Percentiles rank a stretch among this genome's conserved stretches.
Evolutionary conservation across 2,329 filamentous ascomycete species (phyloP).

Genomic region (Calonectria pauciramosa): DNA sequence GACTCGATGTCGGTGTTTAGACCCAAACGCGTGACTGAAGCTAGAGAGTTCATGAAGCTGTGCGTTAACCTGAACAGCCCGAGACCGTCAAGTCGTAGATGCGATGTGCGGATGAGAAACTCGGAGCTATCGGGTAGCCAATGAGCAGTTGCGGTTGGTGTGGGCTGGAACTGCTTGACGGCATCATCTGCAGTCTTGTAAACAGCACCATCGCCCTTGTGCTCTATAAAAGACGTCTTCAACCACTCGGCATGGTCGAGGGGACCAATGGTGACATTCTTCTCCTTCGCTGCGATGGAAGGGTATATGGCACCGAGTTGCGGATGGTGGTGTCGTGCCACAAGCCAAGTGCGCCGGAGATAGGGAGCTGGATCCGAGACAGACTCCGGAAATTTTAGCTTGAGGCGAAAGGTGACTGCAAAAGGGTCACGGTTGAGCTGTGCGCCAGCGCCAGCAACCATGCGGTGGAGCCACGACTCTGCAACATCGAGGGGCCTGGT

Average conservation of each 20-base stretch:
- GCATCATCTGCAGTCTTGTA: not conserved
- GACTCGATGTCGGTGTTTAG: not conserved
- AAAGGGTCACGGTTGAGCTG: constrained; percentile 13
- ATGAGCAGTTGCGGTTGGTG: not conserved
- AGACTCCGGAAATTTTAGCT: not conserved
- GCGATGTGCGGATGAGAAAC: constrained; percentile 7
- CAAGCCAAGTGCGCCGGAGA: constrained; percentile 1
- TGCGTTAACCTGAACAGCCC: not conserved
- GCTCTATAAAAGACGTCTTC: not conserved
- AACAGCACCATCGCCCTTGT: not conserved
- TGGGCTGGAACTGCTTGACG: not conserved
- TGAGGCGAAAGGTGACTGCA: not conserved
- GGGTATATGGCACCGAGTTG: constrained; percentile 2
- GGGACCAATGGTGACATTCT: not conserved
- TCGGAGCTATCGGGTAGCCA: not conserved
- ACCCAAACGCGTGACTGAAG: not conserved
- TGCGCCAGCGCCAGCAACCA: constrained; percentile 15
- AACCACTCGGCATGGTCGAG: constrained; percentile 1
- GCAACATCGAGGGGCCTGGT: constrained; percentile 14
- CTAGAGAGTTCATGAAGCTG: constrained; percentile 5
- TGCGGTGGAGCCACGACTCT: constrained; percentile 16
- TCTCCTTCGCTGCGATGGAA: not conserved
- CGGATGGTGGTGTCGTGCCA: not conserved
- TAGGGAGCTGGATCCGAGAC: constrained; percentile 1
- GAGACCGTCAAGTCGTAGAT: not conserved